phyloP scores from a whole-genome alignment of 345 rosid genomes.

The Barbarea vulgaris region DNA sequence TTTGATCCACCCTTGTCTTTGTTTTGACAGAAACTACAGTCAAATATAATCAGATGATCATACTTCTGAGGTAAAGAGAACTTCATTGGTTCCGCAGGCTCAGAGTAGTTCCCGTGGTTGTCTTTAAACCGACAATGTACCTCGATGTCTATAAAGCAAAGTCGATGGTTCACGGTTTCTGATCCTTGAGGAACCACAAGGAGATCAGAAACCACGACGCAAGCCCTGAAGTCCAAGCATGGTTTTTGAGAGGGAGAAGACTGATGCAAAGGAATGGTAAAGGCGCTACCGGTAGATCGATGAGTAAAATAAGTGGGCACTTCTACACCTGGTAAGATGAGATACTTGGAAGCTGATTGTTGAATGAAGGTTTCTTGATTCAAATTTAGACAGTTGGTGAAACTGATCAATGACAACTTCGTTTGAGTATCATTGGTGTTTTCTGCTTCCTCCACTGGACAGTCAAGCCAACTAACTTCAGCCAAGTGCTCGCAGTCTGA shows the following conservation, averaged over 20 bases:
- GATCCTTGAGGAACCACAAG: too few species aligned
- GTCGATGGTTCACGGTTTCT: background rate
- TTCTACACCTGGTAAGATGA: conserved; percentile 18
- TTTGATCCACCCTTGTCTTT: background rate
- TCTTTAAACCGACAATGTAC: conserved; percentile 27
- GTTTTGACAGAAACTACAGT: conserved; percentile 4
- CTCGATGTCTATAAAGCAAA: conserved; percentile 24
- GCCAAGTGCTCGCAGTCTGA: conserved; percentile 7
- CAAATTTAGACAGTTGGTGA: background rate
- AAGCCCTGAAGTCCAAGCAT: conserved; percentile 28
- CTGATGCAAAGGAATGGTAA: background rate
- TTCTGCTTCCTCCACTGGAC: background rate
- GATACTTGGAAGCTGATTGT: background rate
- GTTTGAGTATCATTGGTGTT: background rate
- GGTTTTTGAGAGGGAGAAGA: background rate
- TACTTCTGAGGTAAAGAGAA: conserved; percentile 11
- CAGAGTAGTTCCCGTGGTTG: conserved; percentile 13
- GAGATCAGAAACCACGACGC: conserved; percentile 26
- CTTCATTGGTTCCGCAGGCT: background rate
- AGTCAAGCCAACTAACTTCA: background rate
- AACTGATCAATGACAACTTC: conserved; percentile 17
- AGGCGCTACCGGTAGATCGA: background rate
- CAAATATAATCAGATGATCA: conserved; percentile 23
- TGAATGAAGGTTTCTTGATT: conserved; percentile 20
- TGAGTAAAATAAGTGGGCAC: conserved; percentile 15